Evolutionary conservation across 495 filamentous ascomycete genomes (phyloP), one percentile per base, ranked within the genome.

Genomic region (Penicillium longicatenatum): DNA sequence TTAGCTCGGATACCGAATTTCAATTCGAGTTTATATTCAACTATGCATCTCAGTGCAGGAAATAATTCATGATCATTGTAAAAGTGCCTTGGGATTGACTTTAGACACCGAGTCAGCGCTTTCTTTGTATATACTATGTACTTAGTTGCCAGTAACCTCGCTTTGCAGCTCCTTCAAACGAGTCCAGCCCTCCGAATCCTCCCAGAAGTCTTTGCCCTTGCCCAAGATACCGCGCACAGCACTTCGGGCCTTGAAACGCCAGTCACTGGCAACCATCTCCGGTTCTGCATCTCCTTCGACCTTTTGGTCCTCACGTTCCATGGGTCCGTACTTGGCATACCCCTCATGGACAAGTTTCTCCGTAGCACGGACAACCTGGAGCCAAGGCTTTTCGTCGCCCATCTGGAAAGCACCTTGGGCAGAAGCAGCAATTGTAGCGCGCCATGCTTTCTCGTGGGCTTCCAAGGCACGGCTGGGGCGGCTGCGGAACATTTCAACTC

Each of bases 371-470:
- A 78, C 78, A 58, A 82, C 69, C 17, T 82, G 75, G 47, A 70
- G 62, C 78, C 81, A 81, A 31, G 63, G 69, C 64, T 74, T 72
- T 65, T 79, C 73, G 50, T 80, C 75, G 19, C 71, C 75, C 74
- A 79, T 78, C 64, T 79, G 76, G 66, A 75, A 76, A 29, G 74
- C 74, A 24, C 73, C 75, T 59, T 77, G 76, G 9, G 69, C 76
- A 44, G 79, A 82, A 31, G 84, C 68, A 1, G 82, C 79, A 3
- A 88, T 64, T 3, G 74, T 70, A n/a, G 76, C 85, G 0, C 94
- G 82, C 92, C 92, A 98, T 2, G 90, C 91, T 67, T 90, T 92
- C 77, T 98, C 94, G 2, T 93, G 83, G 0, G 89, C 89, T 22
- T 89, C 89, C 1, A 98, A 74, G 3, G 93, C 89, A 22, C 85